A percentile compares a stretch with the other conserved stretches of the same genome.
phyloP scores from a whole-genome alignment of 192 early-diverging fungal species.

The Umbelopsis ramanniana region DNA sequence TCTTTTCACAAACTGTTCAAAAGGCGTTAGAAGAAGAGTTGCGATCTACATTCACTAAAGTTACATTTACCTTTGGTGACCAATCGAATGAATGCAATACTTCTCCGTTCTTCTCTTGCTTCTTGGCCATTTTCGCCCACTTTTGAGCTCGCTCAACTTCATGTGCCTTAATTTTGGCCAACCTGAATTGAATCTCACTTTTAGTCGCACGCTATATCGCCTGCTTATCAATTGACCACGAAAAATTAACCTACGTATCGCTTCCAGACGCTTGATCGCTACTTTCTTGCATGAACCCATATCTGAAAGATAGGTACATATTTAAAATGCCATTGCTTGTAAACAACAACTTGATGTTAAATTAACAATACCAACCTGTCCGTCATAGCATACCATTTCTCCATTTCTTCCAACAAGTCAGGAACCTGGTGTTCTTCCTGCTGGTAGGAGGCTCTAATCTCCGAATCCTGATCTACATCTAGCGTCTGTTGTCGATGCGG shows the following conservation, averaged over 20 bases:
- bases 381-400: constrained; percentile 42
- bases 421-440: constrained; percentile 22
- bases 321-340: not conserved
- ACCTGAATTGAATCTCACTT: not conserved
- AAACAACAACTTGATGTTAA: not conserved
- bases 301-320: constrained; percentile 22
- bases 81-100: constrained; percentile 31
- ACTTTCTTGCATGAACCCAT: constrained; percentile 37
- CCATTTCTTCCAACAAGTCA: constrained; percentile 39
- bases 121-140: constrained; percentile 41
- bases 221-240: not conserved
- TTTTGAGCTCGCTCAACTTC: constrained; percentile 41
- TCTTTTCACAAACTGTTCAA: constrained; percentile 48
- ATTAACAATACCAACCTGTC: constrained; percentile 29
- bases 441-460: constrained; percentile 22
- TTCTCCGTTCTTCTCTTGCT: constrained; percentile 8
- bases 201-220: not conserved
- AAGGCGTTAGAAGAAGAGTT: not conserved
- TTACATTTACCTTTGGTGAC: constrained; percentile 32
- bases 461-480: constrained; percentile 4
- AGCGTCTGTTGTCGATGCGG: not conserved
- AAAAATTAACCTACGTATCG: not conserved
- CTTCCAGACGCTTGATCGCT: not conserved
- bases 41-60: not conserved
- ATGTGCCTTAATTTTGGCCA: constrained; percentile 25